A percentile compares a stretch with the other conserved stretches of the same genome.
phyloP scores from a whole-genome alignment of 2,329 filamentous ascomycete species.

The Claviceps maximensis region DNA sequence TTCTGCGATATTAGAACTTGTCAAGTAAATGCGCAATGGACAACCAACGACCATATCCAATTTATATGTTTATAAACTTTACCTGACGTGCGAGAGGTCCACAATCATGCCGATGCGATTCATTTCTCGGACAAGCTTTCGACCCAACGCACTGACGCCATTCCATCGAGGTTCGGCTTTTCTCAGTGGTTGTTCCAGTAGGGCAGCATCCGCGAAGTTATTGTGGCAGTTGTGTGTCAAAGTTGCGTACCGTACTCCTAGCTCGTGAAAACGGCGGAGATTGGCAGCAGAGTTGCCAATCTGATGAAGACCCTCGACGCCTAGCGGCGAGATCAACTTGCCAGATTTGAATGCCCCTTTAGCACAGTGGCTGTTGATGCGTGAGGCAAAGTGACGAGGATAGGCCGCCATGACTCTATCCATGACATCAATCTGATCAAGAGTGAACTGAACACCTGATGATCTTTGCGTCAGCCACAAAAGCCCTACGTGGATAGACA shows the following conservation, averaged over 20 bases:
- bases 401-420: constrained; percentile 49
- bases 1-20: constrained; percentile 1
- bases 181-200: constrained; percentile 30
- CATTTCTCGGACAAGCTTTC: constrained; percentile 68
- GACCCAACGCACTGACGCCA: constrained; percentile 61
- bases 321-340: constrained; percentile 56
- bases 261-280: constrained; percentile 58
- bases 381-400: constrained; percentile 40
- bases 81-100: constrained; percentile 50
- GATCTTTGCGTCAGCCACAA: background rate
- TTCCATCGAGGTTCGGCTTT: constrained; percentile 39
- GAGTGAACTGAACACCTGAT: constrained; percentile 49
- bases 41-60: constrained; percentile 42
- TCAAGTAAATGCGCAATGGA: background rate
- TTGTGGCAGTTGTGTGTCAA: constrained; percentile 61
- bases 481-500: background rate
- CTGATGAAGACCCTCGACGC: constrained; percentile 81
- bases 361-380: constrained; percentile 47
- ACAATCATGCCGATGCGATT: constrained; percentile 55
- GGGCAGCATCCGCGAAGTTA: background rate
- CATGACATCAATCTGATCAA: constrained; percentile 61
- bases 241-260: constrained; percentile 79
- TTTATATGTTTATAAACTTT: constrained; percentile 47
- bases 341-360: constrained; percentile 39
- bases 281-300: constrained; percentile 75